Percentiles rank a stretch among this genome's conserved stretches.
Conservation (phyloP, 345 rosid species). For the Ceriops zippeliana region DNA sequence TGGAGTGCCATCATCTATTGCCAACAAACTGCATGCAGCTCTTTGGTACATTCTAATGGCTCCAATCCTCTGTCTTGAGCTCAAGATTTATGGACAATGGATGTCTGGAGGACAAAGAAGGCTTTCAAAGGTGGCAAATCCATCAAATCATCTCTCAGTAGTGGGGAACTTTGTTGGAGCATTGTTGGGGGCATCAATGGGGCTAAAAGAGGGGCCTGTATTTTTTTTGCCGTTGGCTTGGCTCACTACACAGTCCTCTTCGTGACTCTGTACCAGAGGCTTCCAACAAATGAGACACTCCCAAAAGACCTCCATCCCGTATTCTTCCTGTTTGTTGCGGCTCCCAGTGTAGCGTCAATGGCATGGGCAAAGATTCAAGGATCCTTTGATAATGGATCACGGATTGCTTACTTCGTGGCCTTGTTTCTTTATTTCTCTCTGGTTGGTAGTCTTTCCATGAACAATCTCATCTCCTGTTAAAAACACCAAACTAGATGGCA, state of each 20-base stretch:
- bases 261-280: conserved; percentile 89
- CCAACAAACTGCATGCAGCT: conserved; percentile 33
- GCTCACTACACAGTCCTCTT: conserved; percentile 82
- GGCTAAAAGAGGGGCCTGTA: conserved; percentile 82
- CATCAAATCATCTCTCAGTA: conserved; percentile 76
- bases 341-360: conserved; percentile 86
- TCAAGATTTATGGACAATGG: conserved; percentile 94
- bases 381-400: conserved; percentile 66
- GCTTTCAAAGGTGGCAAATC: conserved; percentile 91
- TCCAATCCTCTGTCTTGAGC: conserved; percentile 67
- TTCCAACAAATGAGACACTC: conserved; percentile 80
- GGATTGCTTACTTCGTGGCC: conserved; percentile 81
- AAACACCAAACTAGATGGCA: too few relatives aligned
- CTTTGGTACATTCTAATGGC: conserved; percentile 87
- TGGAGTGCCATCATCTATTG: conserved; percentile 64
- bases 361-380: conserved; percentile 79
- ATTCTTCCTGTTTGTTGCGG: conserved; percentile 86
- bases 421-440: conserved; percentile 80
- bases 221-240: conserved; percentile 80
- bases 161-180: conserved; percentile 95
- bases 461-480: neutral
- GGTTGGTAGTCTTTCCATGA: conserved; percentile 31
- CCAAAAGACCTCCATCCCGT: conserved; percentile 97
- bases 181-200: conserved; percentile 83
- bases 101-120: conserved; percentile 90